A percentile compares a stretch with the other conserved stretches of the same genome.
Evolutionary conservation across 1,139 yeast genomes (phyloP).

Genomic region (Blastobotrys ciferrii): DNA sequence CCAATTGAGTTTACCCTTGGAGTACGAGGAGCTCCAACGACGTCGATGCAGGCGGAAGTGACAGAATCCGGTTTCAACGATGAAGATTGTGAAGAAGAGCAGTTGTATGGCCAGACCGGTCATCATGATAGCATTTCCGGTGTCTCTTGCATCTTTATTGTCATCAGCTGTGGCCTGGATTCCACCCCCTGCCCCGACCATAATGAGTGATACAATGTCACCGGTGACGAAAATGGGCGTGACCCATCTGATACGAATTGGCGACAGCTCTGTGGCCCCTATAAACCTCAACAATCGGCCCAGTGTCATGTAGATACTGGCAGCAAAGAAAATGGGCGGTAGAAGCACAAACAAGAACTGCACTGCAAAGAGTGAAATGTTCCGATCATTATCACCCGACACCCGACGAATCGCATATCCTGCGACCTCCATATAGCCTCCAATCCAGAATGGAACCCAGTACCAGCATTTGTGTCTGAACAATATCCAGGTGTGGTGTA

Average conservation of each 20-base stretch:
- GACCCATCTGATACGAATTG: constrained; percentile 37
- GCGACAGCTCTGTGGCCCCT: constrained; percentile 33
- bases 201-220: constrained; percentile 42
- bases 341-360: constrained; percentile 42
- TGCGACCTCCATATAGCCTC: constrained; percentile 26
- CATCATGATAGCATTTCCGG: constrained; percentile 25
- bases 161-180: constrained; percentile 33
- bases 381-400: constrained; percentile 25
- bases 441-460: constrained; percentile 26
- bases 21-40: too few relatives aligned
- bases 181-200: constrained; percentile 50
- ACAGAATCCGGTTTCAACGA: constrained; percentile 17
- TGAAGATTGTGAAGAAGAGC: constrained; percentile 38
- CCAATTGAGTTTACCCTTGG: constrained; percentile 22
- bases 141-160: too few relatives aligned
- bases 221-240: constrained; percentile 46
- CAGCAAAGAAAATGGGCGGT: constrained; percentile 48
- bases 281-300: constrained; percentile 39
- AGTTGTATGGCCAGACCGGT: constrained; percentile 39
- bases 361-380: constrained; percentile 37
- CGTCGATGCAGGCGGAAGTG: constrained; percentile 16
- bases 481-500: constrained; percentile 19
- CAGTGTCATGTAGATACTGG: constrained; percentile 46
- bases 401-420: constrained; percentile 41
- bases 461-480: constrained; percentile 19